A percentile compares a stretch with the other conserved stretches of the same genome.
Conservation (phyloP, 106 monocot genomes). For the Acanthochlamys bracteata region DNA sequence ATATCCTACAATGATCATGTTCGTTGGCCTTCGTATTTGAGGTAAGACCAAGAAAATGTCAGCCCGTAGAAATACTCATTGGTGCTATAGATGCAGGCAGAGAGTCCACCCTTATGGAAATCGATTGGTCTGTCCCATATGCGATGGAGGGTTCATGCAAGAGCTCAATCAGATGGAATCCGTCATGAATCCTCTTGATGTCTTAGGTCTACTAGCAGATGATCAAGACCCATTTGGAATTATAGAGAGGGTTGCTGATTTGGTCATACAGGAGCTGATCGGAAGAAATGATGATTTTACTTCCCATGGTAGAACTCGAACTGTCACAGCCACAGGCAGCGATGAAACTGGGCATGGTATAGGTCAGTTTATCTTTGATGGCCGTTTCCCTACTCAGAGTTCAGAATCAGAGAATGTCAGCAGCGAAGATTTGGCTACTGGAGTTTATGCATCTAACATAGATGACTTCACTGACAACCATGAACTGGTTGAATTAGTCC, state of each 20-base stretch:
- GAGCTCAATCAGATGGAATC: slow-evolving; percentile 43
- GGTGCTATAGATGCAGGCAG: slow-evolving; percentile 64
- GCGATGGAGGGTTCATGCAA: slow-evolving; percentile 54
- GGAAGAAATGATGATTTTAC: slow-evolving; percentile 20
- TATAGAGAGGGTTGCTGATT: slow-evolving; percentile 28
- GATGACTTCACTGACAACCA: slow-evolving; percentile 52
- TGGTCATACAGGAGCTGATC: slow-evolving; percentile 35
- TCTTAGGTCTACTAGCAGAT: slow-evolving; percentile 17
- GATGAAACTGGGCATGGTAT: slow-evolving; percentile 18
- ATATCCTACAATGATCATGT: too few species aligned
- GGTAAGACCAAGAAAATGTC: slow-evolving; percentile 31
- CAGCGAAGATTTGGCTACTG: slow-evolving; percentile 20
- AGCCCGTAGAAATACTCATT: slow-evolving; percentile 33
- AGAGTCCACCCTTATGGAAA: slow-evolving; percentile 31
- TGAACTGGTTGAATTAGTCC: slow-evolving; percentile 54
- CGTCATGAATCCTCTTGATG: slow-evolving; percentile 25
- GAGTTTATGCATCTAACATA: slow-evolving; percentile 13
- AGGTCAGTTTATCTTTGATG: slow-evolving; percentile 49
- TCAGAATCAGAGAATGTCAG: slow-evolving; percentile 29
- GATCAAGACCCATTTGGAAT: slow-evolving; percentile 17
- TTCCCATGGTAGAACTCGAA: slow-evolving; percentile 8
- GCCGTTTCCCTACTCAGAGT: slow-evolving; percentile 28
- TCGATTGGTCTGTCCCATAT: slow-evolving; percentile 51
- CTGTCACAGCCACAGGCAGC: slow-evolving; percentile 22
- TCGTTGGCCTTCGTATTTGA: too few species aligned